phyloP scores from a whole-genome alignment of 2,329 filamentous ascomycete species.

The Aspergillus cejpii region DNA sequence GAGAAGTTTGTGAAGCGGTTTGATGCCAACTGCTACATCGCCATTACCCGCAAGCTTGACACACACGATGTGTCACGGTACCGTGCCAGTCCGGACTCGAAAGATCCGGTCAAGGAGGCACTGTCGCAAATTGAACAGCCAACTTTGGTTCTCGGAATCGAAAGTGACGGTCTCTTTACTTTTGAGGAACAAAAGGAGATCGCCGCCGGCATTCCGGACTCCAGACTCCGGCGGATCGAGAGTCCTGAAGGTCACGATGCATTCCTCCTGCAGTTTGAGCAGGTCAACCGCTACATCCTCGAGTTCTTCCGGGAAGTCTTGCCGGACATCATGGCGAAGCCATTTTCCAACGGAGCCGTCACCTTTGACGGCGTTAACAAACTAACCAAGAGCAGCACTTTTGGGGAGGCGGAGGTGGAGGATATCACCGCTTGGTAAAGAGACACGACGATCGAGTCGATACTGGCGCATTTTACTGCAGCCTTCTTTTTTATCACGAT shows the following conservation, averaged over 20 bases:
- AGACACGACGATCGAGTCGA: constrained; percentile 1
- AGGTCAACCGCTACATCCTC: constrained; percentile 83
- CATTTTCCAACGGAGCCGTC: constrained; percentile 43
- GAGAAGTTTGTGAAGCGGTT: constrained; percentile 95
- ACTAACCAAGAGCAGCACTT: constrained; percentile 79
- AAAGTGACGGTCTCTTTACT: constrained; percentile 92
- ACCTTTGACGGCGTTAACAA: constrained; percentile 52
- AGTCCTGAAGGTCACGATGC: constrained; percentile 94
- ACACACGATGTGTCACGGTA: constrained; percentile 89
- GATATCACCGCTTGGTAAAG: constrained; percentile 89
- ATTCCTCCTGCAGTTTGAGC: constrained; percentile 92
- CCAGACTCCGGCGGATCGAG: constrained; percentile 77
- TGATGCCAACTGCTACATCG: constrained; percentile 98
- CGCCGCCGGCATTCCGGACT: constrained; percentile 70
- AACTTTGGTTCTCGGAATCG: constrained; percentile 83
- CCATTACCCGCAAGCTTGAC: constrained; percentile 94
- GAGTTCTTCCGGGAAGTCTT: constrained; percentile 75
- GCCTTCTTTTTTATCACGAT: constrained; percentile 14
- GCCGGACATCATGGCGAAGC: constrained; percentile 76
- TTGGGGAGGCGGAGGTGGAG: constrained; percentile 91
- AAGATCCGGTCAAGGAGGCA: constrained; percentile 59
- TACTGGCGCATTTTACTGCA: constrained; percentile 28
- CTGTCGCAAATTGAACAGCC: constrained; percentile 80
- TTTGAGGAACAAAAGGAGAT: constrained; percentile 95
- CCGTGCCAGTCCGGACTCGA: constrained; percentile 46